Conservation (phyloP, 306 rosid species). For the Fragaria iinumae region DNA sequence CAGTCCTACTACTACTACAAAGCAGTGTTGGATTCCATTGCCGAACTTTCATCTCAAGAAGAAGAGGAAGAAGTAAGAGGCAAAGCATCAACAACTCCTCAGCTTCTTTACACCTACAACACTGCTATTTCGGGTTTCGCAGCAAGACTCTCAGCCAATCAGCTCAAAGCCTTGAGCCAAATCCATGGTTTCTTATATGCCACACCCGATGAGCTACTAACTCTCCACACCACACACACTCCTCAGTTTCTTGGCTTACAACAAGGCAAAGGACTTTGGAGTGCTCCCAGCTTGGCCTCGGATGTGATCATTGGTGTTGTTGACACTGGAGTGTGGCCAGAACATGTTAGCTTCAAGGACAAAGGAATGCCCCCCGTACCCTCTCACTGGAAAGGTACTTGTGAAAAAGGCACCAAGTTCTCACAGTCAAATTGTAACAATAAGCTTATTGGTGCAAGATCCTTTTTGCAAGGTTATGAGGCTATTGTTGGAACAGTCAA, state of each 20-base stretch:
- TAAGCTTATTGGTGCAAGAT: slow-evolving; percentile 67
- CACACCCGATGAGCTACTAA: slow-evolving; percentile 50
- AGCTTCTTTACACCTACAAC: slow-evolving; percentile 56
- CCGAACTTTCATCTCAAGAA: slow-evolving; percentile 30
- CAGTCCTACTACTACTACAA: slow-evolving; percentile 50
- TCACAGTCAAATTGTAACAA: slow-evolving; percentile 54
- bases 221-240: slow-evolving; percentile 60
- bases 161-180: slow-evolving; percentile 45
- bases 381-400: slow-evolving; percentile 60
- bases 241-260: slow-evolving; percentile 61
- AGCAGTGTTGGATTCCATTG: slow-evolving; percentile 44
- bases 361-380: slow-evolving; percentile 47
- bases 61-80: slow-evolving; percentile 22
- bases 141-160: slow-evolving; percentile 44
- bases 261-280: slow-evolving; percentile 51
- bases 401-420: slow-evolving; percentile 60
- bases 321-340: slow-evolving; percentile 82
- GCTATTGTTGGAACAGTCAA: slow-evolving; percentile 43
- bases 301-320: slow-evolving; percentile 62
- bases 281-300: slow-evolving; percentile 44
- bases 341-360: slow-evolving; percentile 61
- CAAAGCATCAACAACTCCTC: slow-evolving; percentile 22
- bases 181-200: slow-evolving; percentile 54
- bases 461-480: slow-evolving; percentile 61
- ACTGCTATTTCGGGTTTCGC: slow-evolving; percentile 62